A percentile compares a stretch with the other conserved stretches of the same genome.
Conservation (phyloP, 2,329 filamentous ascomycete species). For the Pseudofabraea citricarpa region DNA sequence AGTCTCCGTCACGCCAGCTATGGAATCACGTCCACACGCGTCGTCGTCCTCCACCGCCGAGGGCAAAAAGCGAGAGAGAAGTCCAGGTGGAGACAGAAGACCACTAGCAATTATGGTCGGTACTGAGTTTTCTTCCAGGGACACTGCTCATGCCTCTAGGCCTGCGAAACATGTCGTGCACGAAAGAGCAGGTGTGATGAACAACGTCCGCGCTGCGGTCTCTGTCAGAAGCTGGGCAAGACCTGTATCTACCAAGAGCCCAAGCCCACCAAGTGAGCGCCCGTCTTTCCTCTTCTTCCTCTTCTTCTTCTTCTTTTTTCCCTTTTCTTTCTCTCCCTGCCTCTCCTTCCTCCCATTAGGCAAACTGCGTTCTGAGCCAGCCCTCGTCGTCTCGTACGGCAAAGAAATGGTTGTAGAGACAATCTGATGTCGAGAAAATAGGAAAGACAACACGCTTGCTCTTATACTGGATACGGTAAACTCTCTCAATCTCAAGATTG, state of each 20-base stretch:
- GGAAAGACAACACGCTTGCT: conserved; percentile 1
- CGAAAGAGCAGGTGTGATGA: conserved; percentile 1
- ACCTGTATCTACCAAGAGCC: conserved; percentile 1
- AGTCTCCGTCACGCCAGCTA: neutral
- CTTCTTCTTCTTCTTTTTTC: neutral
- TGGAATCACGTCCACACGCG: neutral
- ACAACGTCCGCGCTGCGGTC: neutral
- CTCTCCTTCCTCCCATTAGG: no score
- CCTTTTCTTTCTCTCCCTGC: no score
- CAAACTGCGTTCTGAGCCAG: no score
- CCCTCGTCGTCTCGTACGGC: no score
- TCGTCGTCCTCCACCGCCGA: neutral
- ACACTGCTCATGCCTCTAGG: neutral
- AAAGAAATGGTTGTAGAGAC: no score
- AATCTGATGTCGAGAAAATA: no score
- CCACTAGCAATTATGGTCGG: neutral
- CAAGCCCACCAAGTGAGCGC: conserved; percentile 2
- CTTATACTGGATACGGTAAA: conserved; percentile 1
- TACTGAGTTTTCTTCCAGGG: neutral
- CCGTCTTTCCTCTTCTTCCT: neutral
- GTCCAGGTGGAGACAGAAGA: neutral
- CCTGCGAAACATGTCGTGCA: conserved; percentile 1
- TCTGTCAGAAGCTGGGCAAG: neutral
- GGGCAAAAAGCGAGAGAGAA: neutral
- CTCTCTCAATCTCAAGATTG: neutral